A percentile compares a stretch with the other conserved stretches of the same genome.
These are phyloP conservation scores for Avena atlantica DNA, from an alignment of 176 grass and related monocot genomes.

Conservation along the genomic window DNA sequence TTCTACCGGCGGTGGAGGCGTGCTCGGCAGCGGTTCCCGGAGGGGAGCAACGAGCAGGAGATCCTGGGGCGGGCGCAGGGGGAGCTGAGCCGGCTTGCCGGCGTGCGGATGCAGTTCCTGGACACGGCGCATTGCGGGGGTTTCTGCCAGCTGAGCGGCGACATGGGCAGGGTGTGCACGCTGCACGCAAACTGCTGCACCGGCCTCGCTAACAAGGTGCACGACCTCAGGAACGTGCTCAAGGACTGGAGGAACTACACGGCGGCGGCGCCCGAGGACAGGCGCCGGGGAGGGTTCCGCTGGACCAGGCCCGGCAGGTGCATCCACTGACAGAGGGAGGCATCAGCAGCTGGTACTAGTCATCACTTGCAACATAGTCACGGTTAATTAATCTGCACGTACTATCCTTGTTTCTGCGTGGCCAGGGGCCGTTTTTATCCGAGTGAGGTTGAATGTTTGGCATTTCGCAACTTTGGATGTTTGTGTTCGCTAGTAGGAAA, in stretches of 20 bases:
- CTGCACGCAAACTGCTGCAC: constrained; percentile 90
- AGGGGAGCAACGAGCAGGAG: constrained; percentile 65
- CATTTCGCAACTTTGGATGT: too few species aligned
- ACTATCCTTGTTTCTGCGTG: not conserved
- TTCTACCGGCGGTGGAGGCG: constrained; percentile 76
- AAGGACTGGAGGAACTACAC: constrained; percentile 74
- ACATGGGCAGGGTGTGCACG: constrained; percentile 72
- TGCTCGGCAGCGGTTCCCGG: constrained; percentile 49
- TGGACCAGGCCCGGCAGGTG: constrained; percentile 59
- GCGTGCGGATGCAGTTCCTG: constrained; percentile 71
- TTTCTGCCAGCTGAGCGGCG: constrained; percentile 70
- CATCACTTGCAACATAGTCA: not conserved
- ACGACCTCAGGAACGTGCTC: constrained; percentile 62
- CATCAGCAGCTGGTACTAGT: not conserved
- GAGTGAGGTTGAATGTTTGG: not conserved
- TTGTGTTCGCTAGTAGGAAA: too few species aligned
- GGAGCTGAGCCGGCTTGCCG: constrained; percentile 18
- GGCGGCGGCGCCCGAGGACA: constrained; percentile 33
- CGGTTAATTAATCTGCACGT: not conserved
- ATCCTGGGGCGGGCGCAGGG: constrained; percentile 52
- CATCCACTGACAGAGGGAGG: constrained; percentile 34
- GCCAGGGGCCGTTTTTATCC: not conserved
- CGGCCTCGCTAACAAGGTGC: constrained; percentile 64
- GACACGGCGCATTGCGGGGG: constrained; percentile 78
- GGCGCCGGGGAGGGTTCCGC: constrained; percentile 25